phyloP scores from a whole-genome alignment of 805 yeast genomes.

The Cyberlindnera mycetangii region DNA sequence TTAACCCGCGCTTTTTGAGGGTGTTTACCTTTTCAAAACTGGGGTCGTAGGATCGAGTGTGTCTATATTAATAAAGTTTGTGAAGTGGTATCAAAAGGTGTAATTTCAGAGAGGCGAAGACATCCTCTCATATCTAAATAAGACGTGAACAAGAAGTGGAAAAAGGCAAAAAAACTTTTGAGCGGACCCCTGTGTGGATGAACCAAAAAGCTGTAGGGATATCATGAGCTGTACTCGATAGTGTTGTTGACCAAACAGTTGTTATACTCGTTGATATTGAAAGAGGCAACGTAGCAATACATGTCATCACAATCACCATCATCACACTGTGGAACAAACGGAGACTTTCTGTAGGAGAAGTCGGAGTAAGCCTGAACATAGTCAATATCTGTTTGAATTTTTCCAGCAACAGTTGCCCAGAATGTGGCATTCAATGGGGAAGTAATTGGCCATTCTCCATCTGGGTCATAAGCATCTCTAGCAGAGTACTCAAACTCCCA shows the following conservation, averaged over 20 bases:
- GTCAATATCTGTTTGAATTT: slow-evolving; percentile 38
- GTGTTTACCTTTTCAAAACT: no score
- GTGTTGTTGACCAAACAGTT: slow-evolving; percentile 13
- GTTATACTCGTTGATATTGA: slow-evolving; percentile 20
- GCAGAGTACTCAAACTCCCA: slow-evolving; percentile 69
- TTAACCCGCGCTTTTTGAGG: background rate
- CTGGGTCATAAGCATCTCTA: slow-evolving; percentile 51
- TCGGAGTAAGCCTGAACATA: slow-evolving; percentile 49
- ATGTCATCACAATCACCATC: slow-evolving; percentile 22
- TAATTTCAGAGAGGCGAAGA: background rate
- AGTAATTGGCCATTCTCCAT: slow-evolving; percentile 51
- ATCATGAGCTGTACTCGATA: slow-evolving; percentile 5
- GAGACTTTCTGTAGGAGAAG: slow-evolving; percentile 52
- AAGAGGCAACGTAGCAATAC: slow-evolving; percentile 23
- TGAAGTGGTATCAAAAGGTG: background rate
- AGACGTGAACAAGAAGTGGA: background rate
- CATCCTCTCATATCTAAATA: background rate
- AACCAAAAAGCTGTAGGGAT: background rate
- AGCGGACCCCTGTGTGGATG: no score
- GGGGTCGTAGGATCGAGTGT: no score
- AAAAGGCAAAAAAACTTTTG: background rate
- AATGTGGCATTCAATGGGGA: slow-evolving; percentile 66
- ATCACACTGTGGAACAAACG: slow-evolving; percentile 49
- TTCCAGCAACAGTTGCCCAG: slow-evolving; percentile 47
- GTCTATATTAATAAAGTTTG: no score